Evolutionary conservation across 2,329 filamentous ascomycete genomes (phyloP), one percentile per base, ranked within the genome.

Genomic region (Fusarium denticulatum): DNA sequence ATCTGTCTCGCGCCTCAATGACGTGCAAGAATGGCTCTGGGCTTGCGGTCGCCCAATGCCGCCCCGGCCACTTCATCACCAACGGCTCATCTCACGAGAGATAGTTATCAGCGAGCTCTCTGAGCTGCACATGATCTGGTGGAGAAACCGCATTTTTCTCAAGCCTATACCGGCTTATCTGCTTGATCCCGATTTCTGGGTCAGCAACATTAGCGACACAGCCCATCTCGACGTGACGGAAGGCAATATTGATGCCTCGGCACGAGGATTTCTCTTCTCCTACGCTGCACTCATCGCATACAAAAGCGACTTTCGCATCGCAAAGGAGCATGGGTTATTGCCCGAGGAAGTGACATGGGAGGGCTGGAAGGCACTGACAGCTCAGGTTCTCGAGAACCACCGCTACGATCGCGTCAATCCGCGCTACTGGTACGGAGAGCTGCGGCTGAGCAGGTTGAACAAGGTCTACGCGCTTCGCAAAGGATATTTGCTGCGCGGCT

Each of bases 121-220:
- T 15, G 80, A 83, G 32, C 76, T 85, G 30, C 83, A 85, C 55
- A 80, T 84, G 47, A 74, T 85, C 36, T 85, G 83, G 83, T 77
- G 79, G 52, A 79, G 78, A 24, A 79, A 80, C 16, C 79, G 81
- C 46, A 83, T 85, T 26, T 77, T 77, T 46, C 50, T 85, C 16
- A 85, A 85, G 64, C 83, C 83, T 1, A 66, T 85, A 3, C 86
- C 86, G 1, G 63, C 75, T 4, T 86, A 81, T 53, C 77, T 86
- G 1, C 76, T 86, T 0, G 78, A 79, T 34, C 76, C 78, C 16
- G 61, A 73, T 20, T 81, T 85, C 71, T 84, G 84, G 84, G 64
- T 75, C 16, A 64, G 55, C 49, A 69, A 81, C 18, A 76, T 84
- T 20, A 67, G 69, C 50, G 66, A 72, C 20, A 74, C 71, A 7